Base-by-base conservation (phyloP, 331 rosid genomes). In the Erythrophleum ivorense region DNA sequence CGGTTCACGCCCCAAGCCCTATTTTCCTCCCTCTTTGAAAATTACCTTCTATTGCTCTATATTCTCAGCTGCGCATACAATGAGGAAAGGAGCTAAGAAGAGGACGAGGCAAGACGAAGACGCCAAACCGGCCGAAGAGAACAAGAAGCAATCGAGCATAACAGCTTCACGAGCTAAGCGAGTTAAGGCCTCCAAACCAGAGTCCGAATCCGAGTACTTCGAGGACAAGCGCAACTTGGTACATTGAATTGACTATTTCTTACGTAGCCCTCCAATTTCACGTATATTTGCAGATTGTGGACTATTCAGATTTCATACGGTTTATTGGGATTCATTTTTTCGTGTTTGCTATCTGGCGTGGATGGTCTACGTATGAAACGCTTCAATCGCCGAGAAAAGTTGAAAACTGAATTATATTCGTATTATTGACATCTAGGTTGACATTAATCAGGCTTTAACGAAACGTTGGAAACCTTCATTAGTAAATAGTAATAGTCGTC, bases 151-250 rank as follows among this genome's bases (percentile, higher is more conserved):
- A 69, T 50, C 84, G 19, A 46, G 75, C 66, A 76, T 77, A 78
- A 57, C 89, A 60, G 64, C 86, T 33, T 63, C 90, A 58, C 86
- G 84, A n/a, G 81, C 89, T 58, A 89, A 89, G 90, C 82, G 82
- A 67, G 82, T 83, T 73, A 88, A 87, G 72, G 73, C 75, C 3
- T 36, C 92, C 33, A 84, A 87, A 53, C 92, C 90, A 1, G 81
- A 88, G 68, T 31, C 91, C 45, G 89, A 89, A 7, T 89, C 90
- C 0, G 88, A 91, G 80, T 92, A 81, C 85, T 86, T 89, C 41
- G 90, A 92, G 85, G 97, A 92, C 41, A 80, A 86, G 72, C 95
- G 95, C 21, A 89, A 89, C 82, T 76, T 91, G 90, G 95, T 91
- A 81, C 34, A n/a, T 18, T 38, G 7, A 13, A 3, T 6, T 14